phyloP scores from a whole-genome alignment of 768 basidiomycete species.

The Hydnomerulius pinastri region DNA sequence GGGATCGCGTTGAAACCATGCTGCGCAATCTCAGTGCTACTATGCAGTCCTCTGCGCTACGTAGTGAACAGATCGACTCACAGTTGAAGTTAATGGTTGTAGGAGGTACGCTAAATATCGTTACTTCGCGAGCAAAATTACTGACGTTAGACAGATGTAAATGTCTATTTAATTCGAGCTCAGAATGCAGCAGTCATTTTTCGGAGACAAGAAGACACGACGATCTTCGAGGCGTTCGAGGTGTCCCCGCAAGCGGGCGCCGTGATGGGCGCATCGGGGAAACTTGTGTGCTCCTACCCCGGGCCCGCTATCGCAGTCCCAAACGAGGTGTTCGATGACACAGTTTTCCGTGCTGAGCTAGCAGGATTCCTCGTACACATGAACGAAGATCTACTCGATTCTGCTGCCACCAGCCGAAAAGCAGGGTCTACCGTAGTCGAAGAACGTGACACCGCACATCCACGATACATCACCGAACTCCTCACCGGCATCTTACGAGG shows the following conservation, averaged over 20 bases:
- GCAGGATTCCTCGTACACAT: conserved; percentile 38
- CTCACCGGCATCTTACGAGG: too few species aligned
- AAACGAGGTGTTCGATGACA: conserved; percentile 25
- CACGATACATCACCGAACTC: too few species aligned
- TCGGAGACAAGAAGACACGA: conserved; percentile 27
- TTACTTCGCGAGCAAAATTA: not conserved
- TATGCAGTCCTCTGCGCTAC: conserved; percentile 1
- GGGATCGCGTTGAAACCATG: conserved; percentile 36
- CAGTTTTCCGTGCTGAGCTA: conserved; percentile 36
- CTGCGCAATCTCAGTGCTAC: conserved; percentile 21
- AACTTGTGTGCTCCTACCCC: conserved; percentile 48
- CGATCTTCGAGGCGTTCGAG: conserved; percentile 49
- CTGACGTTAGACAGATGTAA: conserved; percentile 31
- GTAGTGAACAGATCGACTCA: conserved; percentile 6
- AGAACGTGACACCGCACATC: too few species aligned
- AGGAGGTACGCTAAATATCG: conserved; percentile 15
- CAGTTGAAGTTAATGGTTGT: conserved; percentile 20
- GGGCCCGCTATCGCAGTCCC: conserved; percentile 44
- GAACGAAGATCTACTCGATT: conserved; percentile 33
- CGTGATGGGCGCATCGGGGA: conserved; percentile 42
- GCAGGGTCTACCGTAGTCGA: too few species aligned
- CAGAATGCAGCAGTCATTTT: conserved; percentile 53
- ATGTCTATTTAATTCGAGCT: conserved; percentile 39
- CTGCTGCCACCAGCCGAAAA: too few species aligned
- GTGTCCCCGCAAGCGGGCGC: conserved; percentile 36